These are phyloP conservation scores for Chamaecyparis obtusa DNA, from an alignment of 75 land plant species.

Conservation along the genomic window DNA sequence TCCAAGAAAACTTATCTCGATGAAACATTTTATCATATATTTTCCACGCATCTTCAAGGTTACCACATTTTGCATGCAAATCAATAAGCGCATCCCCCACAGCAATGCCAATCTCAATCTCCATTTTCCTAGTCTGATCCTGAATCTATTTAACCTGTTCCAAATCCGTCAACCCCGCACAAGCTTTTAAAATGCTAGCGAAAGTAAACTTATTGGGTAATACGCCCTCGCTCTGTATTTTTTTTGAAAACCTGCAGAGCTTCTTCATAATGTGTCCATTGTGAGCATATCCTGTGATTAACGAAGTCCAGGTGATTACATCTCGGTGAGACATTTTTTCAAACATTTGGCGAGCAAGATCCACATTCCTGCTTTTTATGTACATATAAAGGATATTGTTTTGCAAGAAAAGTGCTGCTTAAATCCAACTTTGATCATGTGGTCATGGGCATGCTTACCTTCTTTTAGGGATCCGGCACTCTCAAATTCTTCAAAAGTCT, in stretches of 20 bases:
- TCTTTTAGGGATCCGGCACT: slow-evolving; percentile 23
- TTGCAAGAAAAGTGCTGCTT: slow-evolving; percentile 48
- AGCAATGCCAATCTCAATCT: slow-evolving; percentile 21
- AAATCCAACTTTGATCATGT: slow-evolving; percentile 35
- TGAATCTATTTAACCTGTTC: slow-evolving; percentile 33
- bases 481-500: slow-evolving; percentile 38
- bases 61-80: slow-evolving; percentile 45
- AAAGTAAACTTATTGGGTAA: slow-evolving; percentile 26
- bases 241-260: slow-evolving; percentile 44
- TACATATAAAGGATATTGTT: slow-evolving; percentile 67
- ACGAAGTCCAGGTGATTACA: slow-evolving; percentile 62
- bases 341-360: slow-evolving; percentile 45
- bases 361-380: slow-evolving; percentile 39
- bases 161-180: slow-evolving; percentile 34
- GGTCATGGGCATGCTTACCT: slow-evolving; percentile 51
- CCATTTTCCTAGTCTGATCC: slow-evolving; percentile 33
- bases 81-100: slow-evolving; percentile 51
- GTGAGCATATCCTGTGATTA: slow-evolving; percentile 50
- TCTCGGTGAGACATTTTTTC: slow-evolving; percentile 40
- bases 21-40: slow-evolving; percentile 42
- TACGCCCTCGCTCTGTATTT: slow-evolving; percentile 20
- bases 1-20: slow-evolving; percentile 57
- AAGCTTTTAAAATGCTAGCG: slow-evolving; percentile 43
- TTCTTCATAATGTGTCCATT: slow-evolving; percentile 18
- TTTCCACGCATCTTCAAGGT: slow-evolving; percentile 25